phyloP scores from a whole-genome alignment of 2,329 filamentous ascomycete genomes.

The Fusarium sacchari region DNA sequence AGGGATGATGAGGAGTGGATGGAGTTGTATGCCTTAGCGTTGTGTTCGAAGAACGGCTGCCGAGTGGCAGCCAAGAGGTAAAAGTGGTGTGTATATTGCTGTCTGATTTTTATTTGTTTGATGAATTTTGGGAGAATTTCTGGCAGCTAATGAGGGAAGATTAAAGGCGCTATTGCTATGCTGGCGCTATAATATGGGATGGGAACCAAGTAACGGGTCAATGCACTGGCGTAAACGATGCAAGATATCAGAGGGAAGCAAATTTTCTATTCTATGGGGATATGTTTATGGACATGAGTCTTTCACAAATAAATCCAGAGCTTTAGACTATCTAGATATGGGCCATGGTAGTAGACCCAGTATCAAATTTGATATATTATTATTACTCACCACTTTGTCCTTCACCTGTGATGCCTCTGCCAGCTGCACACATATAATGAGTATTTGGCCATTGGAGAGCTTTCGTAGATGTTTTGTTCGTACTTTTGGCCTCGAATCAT shows the following conservation, averaged over 20 bases:
- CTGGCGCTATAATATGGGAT: background rate
- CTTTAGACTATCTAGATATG: background rate
- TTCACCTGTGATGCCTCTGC: background rate
- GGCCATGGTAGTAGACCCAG: background rate
- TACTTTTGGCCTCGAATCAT: too few relatives aligned
- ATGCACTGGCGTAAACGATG: background rate
- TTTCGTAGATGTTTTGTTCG: background rate
- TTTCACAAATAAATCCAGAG: background rate
- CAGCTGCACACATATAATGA: too few relatives aligned
- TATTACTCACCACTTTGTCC: background rate
- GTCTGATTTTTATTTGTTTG: background rate
- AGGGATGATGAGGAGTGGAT: slow-evolving; percentile 46
- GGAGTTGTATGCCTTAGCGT: slow-evolving; percentile 49
- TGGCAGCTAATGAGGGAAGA: background rate
- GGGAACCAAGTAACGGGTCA: background rate
- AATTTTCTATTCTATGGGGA: background rate
- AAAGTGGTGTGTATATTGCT: background rate
- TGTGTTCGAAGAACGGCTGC: slow-evolving; percentile 49
- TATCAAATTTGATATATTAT: background rate
- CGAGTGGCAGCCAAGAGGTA: slow-evolving; percentile 31
- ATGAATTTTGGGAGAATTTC: background rate
- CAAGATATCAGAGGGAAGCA: background rate
- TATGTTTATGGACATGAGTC: background rate
- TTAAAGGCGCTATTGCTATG: background rate
- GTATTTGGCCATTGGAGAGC: background rate